phyloP scores from a whole-genome alignment of 768 basidiomycete genomes.

The Leccinum subtestaceum region DNA sequence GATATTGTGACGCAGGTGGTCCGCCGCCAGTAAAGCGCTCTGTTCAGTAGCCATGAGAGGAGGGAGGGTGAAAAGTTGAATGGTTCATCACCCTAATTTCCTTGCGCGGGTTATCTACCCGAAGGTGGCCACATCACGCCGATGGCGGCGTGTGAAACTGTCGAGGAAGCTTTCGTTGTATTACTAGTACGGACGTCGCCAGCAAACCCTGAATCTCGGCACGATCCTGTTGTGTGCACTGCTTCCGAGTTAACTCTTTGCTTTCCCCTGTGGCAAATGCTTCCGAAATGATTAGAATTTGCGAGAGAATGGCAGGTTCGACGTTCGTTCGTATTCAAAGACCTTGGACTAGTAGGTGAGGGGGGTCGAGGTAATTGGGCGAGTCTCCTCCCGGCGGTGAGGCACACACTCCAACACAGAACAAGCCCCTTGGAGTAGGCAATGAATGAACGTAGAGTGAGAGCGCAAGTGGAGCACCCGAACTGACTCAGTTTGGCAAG shows the following conservation, averaged over 20 bases:
- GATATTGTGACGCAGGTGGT: no score
- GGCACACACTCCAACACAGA: not conserved
- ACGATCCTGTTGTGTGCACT: not conserved
- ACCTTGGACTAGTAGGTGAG: not conserved
- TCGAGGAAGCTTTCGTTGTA: not conserved
- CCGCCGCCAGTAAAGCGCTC: not conserved
- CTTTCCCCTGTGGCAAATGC: not conserved
- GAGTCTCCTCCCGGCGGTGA: not conserved
- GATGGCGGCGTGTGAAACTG: not conserved
- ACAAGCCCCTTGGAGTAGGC: not conserved
- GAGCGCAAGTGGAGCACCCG: not conserved
- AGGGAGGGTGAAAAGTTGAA: not conserved
- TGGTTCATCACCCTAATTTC: not conserved
- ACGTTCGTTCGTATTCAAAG: not conserved
- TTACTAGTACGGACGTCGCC: not conserved
- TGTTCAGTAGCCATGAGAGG: not conserved
- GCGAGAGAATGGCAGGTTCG: not conserved
- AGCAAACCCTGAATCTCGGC: not conserved
- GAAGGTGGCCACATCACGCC: not conserved
- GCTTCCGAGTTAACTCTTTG: not conserved
- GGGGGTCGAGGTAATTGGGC: not conserved
- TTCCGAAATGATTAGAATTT: not conserved
- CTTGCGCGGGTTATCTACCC: not conserved
- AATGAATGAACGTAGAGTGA: no score
- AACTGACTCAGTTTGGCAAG: not conserved